Base-by-base conservation (phyloP, 2,329 filamentous ascomycete species). In the Trichoderma endophyticum region DNA sequence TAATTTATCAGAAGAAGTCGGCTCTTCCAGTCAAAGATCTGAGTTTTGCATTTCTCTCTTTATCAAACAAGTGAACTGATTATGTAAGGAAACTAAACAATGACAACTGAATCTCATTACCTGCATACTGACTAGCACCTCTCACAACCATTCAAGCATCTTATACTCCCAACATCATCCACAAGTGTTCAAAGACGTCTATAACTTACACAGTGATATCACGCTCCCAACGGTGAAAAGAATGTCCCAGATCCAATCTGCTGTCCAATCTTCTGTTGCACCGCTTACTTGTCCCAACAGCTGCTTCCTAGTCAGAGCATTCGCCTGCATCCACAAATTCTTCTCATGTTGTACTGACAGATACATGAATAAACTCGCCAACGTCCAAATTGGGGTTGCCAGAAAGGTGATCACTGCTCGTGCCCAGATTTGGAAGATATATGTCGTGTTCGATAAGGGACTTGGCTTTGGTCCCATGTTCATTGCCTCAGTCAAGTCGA, bases 301-400 rank as follows among this genome's bases (percentile, higher is more conserved):
- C 36, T 80, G 76, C n/a, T 61, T 70, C 70, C 77, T 74, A n/a
- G 80, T 80, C 43, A 76, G 36, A 18, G 75, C 74, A 62, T 82
- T 82, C 6, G 76, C 80, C 43, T 72, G 63, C 12, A 77, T 26
- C 81, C 80, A 82, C 12, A 80, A 73, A 3, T 74, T 7, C 64
- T 76, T 74, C 69, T 82, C 78, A 7, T 61, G 51, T 1, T 64
- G n/a, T 11, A 60, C 26, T 12, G 57, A 34, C n/a, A 69, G 7
- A 4, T 43, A 68, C 36, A 67, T 12, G 72, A 59, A 6, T 76
- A 75, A 8, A 76, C n/a, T 59, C 74, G 78, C 3, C 61, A 61
- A 18, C 75, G 72, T n/a, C 76, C 9, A 61, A n/a, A 69, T 7
- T 15, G 54, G 66, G 61, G 24, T 61, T 21, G 71, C 72, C 4